These are phyloP conservation scores for Beauveria australis DNA, from an alignment of 2,329 filamentous ascomycete species.

Conservation along the genomic window DNA sequence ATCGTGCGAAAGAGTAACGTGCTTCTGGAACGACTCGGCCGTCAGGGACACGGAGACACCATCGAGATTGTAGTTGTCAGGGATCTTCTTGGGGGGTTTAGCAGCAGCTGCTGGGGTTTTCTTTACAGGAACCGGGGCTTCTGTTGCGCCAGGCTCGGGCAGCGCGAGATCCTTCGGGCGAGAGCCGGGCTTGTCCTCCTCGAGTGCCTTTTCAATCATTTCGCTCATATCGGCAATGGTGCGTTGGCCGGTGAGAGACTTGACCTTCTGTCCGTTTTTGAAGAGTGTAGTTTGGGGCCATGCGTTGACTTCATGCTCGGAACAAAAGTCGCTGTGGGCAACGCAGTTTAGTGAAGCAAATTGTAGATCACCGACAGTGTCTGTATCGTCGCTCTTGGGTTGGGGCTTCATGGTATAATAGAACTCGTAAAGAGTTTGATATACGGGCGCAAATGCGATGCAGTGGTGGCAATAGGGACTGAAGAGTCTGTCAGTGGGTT, in stretches of 20 bases:
- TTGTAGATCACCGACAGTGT: constrained; percentile 67
- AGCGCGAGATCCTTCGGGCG: constrained; percentile 60
- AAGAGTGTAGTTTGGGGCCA: constrained; percentile 76
- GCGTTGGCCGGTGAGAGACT: constrained; percentile 58
- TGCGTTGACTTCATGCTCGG: constrained; percentile 53
- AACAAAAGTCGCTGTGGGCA: constrained; percentile 72
- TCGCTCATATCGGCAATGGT: constrained; percentile 57
- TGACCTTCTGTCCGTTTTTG: constrained; percentile 64
- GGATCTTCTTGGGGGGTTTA: constrained; percentile 13
- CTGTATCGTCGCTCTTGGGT: constrained; percentile 43
- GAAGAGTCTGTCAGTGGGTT: constrained; percentile 20
- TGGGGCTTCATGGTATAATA: constrained; percentile 80
- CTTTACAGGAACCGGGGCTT: constrained; percentile 24
- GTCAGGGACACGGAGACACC: constrained; percentile 70
- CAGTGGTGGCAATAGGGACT: constrained; percentile 66
- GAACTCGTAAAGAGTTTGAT: constrained; percentile 90
- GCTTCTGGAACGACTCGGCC: constrained; percentile 75
- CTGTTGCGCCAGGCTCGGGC: constrained; percentile 60
- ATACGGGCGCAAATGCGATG: constrained; percentile 69
- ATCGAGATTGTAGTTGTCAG: constrained; percentile 48
- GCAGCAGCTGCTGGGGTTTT: constrained; percentile 6
- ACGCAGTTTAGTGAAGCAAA: constrained; percentile 84
- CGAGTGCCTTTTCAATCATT: constrained; percentile 68
- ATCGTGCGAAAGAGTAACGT: constrained; percentile 79
- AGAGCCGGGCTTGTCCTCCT: constrained; percentile 71